Base-by-base conservation (phyloP, 78 protist genomes). In the Speleostelium caveatum region DNA sequence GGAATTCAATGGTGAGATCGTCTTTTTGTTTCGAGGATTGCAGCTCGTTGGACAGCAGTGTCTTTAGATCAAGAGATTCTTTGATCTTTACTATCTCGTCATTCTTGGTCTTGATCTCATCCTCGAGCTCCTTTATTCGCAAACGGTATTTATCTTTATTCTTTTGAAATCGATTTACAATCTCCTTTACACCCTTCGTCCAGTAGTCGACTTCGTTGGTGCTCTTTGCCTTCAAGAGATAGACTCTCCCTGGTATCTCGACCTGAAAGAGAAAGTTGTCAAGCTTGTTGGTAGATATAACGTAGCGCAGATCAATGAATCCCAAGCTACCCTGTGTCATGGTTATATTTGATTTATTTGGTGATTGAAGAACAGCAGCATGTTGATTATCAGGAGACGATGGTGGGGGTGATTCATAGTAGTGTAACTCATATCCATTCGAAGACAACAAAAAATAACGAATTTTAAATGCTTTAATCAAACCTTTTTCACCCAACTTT, bases 401-500 rank as follows among this genome's bases (percentile, higher is more conserved):
- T n/a, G n/a, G n/a, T 58, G 77, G 91, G 30, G 35, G 68, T 32
- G 10, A 12, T 59, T 83, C 91, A 60, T 68, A 83, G 45, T 83
- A 83, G 55, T 83, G 91, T 45, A 83, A 30, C 28, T 83, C 91
- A 42, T 36, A 60, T 60, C 68, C 80, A 83, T 67, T 69, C 33
- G 45, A 35, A 22, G 91, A 26, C 17, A 83, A 60, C 42, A 19
- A 22, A 45, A 83, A 83, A 45, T 38, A 83, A 69, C 91, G 55
- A 30, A 26, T 69, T 45, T 83, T 83, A 41, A 58, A 83, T 42
- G 55, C 33, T 69, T 60, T 83, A 42, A 60, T 42, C 14, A 83
- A 16, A n/a, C 91, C 91, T 59, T 69, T 83, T 26, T 83, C 91
- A 30, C 91, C 91, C 2, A 42, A 72, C n/a, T 83, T 83, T 2